These are phyloP conservation scores for Eremomyces bilateralis DNA, from an alignment of 495 filamentous ascomycete genomes.

Conservation along the genomic window DNA sequence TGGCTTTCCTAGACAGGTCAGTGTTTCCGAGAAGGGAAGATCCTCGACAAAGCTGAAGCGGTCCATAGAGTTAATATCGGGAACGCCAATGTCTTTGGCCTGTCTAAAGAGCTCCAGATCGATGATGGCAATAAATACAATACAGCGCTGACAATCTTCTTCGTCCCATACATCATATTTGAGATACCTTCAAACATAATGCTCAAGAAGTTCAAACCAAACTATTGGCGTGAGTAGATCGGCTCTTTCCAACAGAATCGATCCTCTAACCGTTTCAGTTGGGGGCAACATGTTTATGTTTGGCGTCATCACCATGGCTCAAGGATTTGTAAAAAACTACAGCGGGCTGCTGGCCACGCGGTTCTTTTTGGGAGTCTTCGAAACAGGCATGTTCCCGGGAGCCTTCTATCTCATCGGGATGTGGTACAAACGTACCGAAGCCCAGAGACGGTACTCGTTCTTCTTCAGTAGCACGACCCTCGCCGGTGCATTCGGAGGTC, in stretches of 20 bases:
- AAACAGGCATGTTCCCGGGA: constrained; percentile 77
- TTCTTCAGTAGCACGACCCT: constrained; percentile 65
- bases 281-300: constrained; percentile 66
- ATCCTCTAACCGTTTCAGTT: constrained; percentile 17
- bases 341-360: constrained; percentile 52
- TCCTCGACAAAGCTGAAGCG: neutral
- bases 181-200: constrained; percentile 83
- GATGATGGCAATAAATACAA: constrained; percentile 41
- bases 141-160: constrained; percentile 70
- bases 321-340: constrained; percentile 65
- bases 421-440: constrained; percentile 79
- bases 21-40: too few relatives aligned
- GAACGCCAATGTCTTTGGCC: constrained; percentile 33
- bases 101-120: constrained; percentile 34
- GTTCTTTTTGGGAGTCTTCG: constrained; percentile 75
- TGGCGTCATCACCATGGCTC: constrained; percentile 51
- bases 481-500: constrained; percentile 22
- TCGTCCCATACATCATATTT: constrained; percentile 71
- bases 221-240: constrained; percentile 44
- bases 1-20: constrained; percentile 73
- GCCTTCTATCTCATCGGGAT: constrained; percentile 29
- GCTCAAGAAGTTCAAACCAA: constrained; percentile 59
- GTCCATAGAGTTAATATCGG: constrained; percentile 20
- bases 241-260: constrained; percentile 4
- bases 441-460: constrained; percentile 72